Conservation (phyloP, 306 rosid species). For the Quercus variabilis region DNA sequence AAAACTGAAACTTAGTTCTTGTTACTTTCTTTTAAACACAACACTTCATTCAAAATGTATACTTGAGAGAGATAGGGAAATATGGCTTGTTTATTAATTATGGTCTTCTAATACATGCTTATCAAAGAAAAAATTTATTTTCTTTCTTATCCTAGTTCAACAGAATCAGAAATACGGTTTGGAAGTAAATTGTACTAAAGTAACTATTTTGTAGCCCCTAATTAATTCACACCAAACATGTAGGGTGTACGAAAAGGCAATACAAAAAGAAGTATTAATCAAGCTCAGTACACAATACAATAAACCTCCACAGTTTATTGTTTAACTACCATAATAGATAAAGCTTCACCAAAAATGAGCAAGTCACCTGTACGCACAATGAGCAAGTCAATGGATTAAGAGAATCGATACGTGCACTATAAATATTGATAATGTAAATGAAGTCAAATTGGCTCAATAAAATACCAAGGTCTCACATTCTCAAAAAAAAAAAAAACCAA, state of each 20-base stretch:
- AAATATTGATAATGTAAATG: too few relatives aligned
- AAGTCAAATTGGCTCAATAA: too few relatives aligned
- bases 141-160: background rate
- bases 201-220: background rate
- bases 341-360: too few relatives aligned
- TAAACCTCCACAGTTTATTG: background rate
- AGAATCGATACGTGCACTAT: too few relatives aligned
- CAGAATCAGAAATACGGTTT: background rate
- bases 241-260: background rate
- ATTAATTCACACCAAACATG: background rate
- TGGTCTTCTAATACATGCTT: background rate
- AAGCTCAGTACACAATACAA: background rate
- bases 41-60: slow-evolving; percentile 4
- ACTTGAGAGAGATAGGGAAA: background rate
- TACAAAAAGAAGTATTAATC: background rate
- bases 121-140: background rate
- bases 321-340: too few relatives aligned
- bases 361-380: too few relatives aligned
- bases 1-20: too few relatives aligned
- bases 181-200: background rate
- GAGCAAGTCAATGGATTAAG: too few relatives aligned
- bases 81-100: background rate
- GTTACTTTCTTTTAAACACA: background rate
- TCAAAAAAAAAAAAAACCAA: too few relatives aligned
- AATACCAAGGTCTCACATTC: too few relatives aligned